Base-by-base conservation (phyloP, 2,329 filamentous ascomycete genomes). In the Pseudocercospora fuligena region DNA sequence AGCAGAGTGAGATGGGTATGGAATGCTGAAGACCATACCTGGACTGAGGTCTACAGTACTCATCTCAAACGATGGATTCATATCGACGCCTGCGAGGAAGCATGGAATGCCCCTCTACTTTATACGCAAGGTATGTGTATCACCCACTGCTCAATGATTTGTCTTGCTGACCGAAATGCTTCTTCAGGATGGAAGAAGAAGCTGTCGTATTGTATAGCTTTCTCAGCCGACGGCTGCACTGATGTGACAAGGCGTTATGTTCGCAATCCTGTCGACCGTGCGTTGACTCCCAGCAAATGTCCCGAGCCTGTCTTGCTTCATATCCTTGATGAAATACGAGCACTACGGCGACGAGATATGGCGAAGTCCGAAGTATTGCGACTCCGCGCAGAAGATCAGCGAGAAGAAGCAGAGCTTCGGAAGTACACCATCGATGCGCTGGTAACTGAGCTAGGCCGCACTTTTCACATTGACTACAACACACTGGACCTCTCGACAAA, bases 11-110 rank as follows among this genome's bases (percentile, higher is more conserved):
- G 95, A 75, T 99, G 95, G 95, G 91, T 99, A 11, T 99, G 95
- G 95, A 98, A 97, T 73, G 90, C 91, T 31, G 95, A 98, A 80
- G 95, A 98, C 78, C 92, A 97, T 76, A 92, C 97, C 27, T 99
- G 94, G 94, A 97, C 94, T 1, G 95, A 98, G 75, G 91, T 98
- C 12, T 99, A 97, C 82, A 97, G 94, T 1, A 92, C 94, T 70
- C 93, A 97, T 80, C 91, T 94, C 76, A 90, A 91, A 78, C 88
- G 93, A 77, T 99, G 95, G 95, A 86, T 98, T 16, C 94, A 98
- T 73, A 93, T 97, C 49, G 95, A 99, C 78, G 90, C 90, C 33
- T 97, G 94, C 76, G 95, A 98, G 78, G 94, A 94, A 77, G 89
- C 92, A 1, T 98, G 94, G 93, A 94, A 99, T 78, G 93, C 94